Conservation (phyloP, 1,284 basidiomycete genomes). For the Vanrija pseudolonga region DNA sequence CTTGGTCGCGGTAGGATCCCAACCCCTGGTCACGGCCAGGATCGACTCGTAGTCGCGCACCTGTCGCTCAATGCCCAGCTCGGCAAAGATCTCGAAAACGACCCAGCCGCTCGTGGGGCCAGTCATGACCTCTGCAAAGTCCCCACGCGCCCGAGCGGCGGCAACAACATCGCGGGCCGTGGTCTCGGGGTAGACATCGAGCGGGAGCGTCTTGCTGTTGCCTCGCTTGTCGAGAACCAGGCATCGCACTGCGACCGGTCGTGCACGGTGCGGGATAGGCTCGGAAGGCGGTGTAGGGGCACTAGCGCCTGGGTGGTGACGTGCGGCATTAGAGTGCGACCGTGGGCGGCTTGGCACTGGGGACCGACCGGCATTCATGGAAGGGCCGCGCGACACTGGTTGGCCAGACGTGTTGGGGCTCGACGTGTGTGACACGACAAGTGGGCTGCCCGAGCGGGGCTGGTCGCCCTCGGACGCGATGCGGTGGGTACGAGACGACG, state of each 20-base stretch:
- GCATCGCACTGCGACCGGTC: slow-evolving; percentile 7
- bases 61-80: slow-evolving; percentile 62
- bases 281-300: too few species aligned
- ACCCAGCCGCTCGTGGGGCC: slow-evolving; percentile 34
- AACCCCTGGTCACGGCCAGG: slow-evolving; percentile 63
- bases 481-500: neutral
- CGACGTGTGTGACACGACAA: too few species aligned
- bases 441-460: too few species aligned
- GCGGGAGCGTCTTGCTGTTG: slow-evolving; percentile 10
- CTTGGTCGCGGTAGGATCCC: slow-evolving; percentile 72
- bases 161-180: slow-evolving; percentile 38
- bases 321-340: slow-evolving; percentile 5
- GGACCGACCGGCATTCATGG: neutral
- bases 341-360: slow-evolving; percentile 1
- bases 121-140: slow-evolving; percentile 18
- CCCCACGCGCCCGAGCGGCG: slow-evolving; percentile 17
- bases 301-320: neutral
- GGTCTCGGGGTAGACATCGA: slow-evolving; percentile 37
- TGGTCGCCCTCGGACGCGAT: too few species aligned
- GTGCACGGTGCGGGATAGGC: too few species aligned
- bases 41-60: slow-evolving; percentile 75
- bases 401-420: neutral
- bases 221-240: neutral
- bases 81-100: slow-evolving; percentile 43
- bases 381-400: neutral